Evolutionary conservation across 2,329 filamentous ascomycete species (phyloP).

Genomic region (Penicillium sp.): DNA sequence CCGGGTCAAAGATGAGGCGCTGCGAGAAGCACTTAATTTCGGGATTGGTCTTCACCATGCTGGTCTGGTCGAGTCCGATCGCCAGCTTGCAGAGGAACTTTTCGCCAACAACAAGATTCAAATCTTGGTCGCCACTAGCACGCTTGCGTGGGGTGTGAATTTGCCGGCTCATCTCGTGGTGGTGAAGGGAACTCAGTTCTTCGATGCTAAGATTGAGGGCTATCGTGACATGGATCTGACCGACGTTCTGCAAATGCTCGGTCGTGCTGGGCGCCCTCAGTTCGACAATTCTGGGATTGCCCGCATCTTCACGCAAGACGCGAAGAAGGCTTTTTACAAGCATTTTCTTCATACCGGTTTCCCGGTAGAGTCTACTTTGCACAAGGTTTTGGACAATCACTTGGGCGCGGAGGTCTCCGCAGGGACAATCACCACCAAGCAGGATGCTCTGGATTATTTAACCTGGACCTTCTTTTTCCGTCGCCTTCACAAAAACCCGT

Average conservation of each 20-base stretch:
- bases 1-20: slow-evolving; percentile 83
- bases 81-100: slow-evolving; percentile 84
- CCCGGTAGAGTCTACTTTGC: slow-evolving; percentile 90
- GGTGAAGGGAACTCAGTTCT: slow-evolving; percentile 97
- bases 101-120: slow-evolving; percentile 98
- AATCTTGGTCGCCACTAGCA: slow-evolving; percentile 90
- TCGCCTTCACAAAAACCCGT: slow-evolving; percentile 93
- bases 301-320: slow-evolving; percentile 92
- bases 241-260: slow-evolving; percentile 96
- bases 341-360: slow-evolving; percentile 98
- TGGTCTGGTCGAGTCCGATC: slow-evolving; percentile 88
- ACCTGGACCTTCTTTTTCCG: slow-evolving; percentile 99
- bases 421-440: slow-evolving; percentile 86
- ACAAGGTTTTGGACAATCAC: slow-evolving; percentile 96
- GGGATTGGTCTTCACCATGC: slow-evolving; percentile 97
- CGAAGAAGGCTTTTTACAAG: slow-evolving; percentile 99
- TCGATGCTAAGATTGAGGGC: slow-evolving; percentile 93
- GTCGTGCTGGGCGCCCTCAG: slow-evolving; percentile 88
- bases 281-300: slow-evolving; percentile 96
- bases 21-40: slow-evolving; percentile 92
- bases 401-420: slow-evolving; percentile 90
- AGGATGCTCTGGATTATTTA: slow-evolving; percentile 93
- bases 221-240: slow-evolving; percentile 99
- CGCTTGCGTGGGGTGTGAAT: slow-evolving; percentile 96
- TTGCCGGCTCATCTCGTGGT: slow-evolving; percentile 93